phyloP scores from a whole-genome alignment of 306 rosid genomes.

The Morella rubra region DNA sequence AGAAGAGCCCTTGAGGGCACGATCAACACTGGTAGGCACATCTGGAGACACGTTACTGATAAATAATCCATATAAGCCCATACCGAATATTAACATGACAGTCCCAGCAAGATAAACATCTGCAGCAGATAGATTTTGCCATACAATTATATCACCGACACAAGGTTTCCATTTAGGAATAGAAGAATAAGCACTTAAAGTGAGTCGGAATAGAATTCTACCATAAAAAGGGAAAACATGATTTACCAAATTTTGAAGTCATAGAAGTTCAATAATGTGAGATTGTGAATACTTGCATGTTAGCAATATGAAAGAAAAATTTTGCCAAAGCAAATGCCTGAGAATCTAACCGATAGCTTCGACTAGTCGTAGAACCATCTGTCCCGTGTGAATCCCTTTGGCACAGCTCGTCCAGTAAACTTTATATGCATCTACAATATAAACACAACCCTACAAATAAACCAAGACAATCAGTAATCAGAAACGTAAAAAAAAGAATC shows the following conservation, averaged over 20 bases:
- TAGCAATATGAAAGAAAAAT: neutral
- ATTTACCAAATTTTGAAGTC: constrained; percentile 10
- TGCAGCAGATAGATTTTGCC: constrained; percentile 40
- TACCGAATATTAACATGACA: constrained; percentile 91
- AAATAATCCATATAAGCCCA: constrained; percentile 91
- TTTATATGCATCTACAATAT: constrained; percentile 80
- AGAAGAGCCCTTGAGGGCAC: constrained; percentile 79
- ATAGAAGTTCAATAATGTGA: neutral
- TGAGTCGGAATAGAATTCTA: constrained; percentile 12
- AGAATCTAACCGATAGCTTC: constrained; percentile 85
- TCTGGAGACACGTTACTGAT: constrained; percentile 67
- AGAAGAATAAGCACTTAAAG: neutral
- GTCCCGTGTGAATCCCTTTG: constrained; percentile 85
- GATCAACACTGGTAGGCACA: constrained; percentile 53
- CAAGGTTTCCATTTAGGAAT: neutral
- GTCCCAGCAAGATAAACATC: constrained; percentile 99
- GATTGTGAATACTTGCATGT: neutral
- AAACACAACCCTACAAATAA: constrained; percentile 74
- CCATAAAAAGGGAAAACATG: neutral
- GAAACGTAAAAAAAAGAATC: constrained; percentile 11
- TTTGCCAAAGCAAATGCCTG: constrained; percentile 5
- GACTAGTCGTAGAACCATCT: constrained; percentile 83
- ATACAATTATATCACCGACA: constrained; percentile 13
- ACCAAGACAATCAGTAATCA: constrained; percentile 11
- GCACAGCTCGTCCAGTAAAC: constrained; percentile 90